Evolutionary conservation across 2,329 filamentous ascomycete species (phyloP), one percentile per base, ranked within the genome.

Genomic region (Aspergillus transmontanensis): DNA sequence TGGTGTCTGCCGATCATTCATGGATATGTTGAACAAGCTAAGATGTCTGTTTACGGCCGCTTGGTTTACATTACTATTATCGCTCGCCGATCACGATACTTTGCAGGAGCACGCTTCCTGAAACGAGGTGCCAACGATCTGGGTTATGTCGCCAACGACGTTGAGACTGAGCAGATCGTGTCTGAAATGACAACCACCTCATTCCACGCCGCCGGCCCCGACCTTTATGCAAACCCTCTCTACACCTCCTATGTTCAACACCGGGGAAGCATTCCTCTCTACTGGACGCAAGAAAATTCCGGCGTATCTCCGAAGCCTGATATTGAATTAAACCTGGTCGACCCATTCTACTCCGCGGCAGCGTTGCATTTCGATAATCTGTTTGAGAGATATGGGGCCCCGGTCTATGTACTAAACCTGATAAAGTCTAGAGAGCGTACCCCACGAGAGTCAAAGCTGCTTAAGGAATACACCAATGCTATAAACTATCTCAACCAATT

Each of bases 241-340:
- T 97, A 94, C 76, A 98, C 95, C 4, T 98, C 95, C 0, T 98
- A 97, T 76, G 90, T 99, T 1, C 95, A 99, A 75, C 95, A 99
- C 75, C 87, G 95, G 68, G 96, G 96, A 30, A 98, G 95, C 69
- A 99, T 99, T 63, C 95, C 95, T 4, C 83, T 99, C 0, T 93
- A 97, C 77, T 99, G 96, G 96, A 96, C 93, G 0, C 95, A 99
- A 76, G 95, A 98, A 75, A 96, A 90, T 70, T 95, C 92, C 4
- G 94, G 94, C 2, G 95, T 99, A 1, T 94, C 93, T 1, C 96
- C 96, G 0, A 99, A 98, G 71, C 96, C 95, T 11, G 94, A 94
- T 11, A 99, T 99, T 69, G 92, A 97, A 75, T 82, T 99, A 48
- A 97, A 96, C 73, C 84, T 98, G n/a, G 87, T 96, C 23, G 95